These are phyloP conservation scores for Rosa rugosa DNA, from an alignment of 306 rosid species.

Conservation along the genomic window DNA sequence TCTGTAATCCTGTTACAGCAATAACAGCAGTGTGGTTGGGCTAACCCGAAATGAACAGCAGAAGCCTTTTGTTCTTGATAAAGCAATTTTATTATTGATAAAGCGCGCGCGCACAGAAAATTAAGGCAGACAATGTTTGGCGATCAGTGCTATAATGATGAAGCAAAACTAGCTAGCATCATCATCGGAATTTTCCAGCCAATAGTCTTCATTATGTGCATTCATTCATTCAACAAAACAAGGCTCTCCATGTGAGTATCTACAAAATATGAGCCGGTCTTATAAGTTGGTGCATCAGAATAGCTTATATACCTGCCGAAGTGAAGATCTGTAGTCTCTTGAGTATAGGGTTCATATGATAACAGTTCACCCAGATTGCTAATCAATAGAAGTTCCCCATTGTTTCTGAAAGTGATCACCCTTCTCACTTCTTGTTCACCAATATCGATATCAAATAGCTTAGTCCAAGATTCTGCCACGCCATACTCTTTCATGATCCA, in stretches of 20 bases:
- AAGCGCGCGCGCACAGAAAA: background rate
- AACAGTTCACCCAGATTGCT: background rate
- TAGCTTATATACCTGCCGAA: background rate
- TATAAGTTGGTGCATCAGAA: background rate
- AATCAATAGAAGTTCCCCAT: background rate
- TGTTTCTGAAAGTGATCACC: constrained; percentile 5
- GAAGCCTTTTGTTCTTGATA: too few relatives aligned
- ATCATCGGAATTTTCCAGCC: constrained; percentile 3
- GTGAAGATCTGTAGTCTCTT: background rate
- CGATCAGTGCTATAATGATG: background rate
- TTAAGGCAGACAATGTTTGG: background rate
- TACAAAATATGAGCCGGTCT: background rate
- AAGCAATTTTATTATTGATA: background rate
- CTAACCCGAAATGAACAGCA: too few relatives aligned
- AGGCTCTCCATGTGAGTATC: constrained; percentile 5
- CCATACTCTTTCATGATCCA: constrained; percentile 6
- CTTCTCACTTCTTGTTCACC: background rate
- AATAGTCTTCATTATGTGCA: background rate
- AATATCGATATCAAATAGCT: background rate
- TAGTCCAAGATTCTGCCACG: background rate
- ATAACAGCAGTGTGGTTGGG: too few relatives aligned
- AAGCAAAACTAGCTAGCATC: background rate
- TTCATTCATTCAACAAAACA: background rate
- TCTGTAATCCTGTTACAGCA: too few relatives aligned
- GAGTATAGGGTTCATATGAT: background rate